Conservation (phyloP, 306 rosid genomes). For the Cucurbita pepo region DNA sequence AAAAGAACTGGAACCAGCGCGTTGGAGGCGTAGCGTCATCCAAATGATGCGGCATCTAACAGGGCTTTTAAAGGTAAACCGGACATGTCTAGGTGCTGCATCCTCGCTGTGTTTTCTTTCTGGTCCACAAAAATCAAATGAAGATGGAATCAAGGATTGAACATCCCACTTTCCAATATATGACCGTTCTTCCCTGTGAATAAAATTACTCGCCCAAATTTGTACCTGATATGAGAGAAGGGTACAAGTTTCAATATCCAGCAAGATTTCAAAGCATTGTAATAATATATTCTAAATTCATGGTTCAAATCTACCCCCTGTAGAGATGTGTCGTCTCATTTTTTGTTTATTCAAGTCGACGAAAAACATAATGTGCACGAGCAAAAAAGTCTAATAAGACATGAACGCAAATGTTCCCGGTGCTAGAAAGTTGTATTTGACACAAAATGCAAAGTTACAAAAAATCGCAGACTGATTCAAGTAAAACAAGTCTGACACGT, state of each 20-base stretch:
- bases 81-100: slow-evolving; percentile 62
- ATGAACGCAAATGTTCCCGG: too few species aligned
- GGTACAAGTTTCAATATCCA: background rate
- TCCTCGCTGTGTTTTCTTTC: slow-evolving; percentile 38
- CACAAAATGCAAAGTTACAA: background rate
- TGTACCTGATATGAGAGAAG: slow-evolving; percentile 53
- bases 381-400: background rate
- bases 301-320: background rate
- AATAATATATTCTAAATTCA: background rate
- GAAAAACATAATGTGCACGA: background rate
- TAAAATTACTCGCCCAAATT: slow-evolving; percentile 89
- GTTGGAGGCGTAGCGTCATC: slow-evolving; percentile 70
- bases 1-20: slow-evolving; percentile 67
- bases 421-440: too few species aligned
- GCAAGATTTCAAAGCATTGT: background rate
- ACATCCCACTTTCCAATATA: slow-evolving; percentile 95
- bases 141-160: slow-evolving; percentile 51
- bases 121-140: slow-evolving; percentile 56
- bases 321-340: background rate
- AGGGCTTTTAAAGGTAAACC: slow-evolving; percentile 65
- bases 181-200: slow-evolving; percentile 87
- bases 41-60: slow-evolving; percentile 86
- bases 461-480: background rate
- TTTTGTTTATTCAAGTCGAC: background rate
- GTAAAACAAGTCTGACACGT: background rate